Evolutionary conservation across 2,329 filamentous ascomycete species (phyloP), one percentile per base, ranked within the genome.

Genomic region (Lasiodiplodia citricola): DNA sequence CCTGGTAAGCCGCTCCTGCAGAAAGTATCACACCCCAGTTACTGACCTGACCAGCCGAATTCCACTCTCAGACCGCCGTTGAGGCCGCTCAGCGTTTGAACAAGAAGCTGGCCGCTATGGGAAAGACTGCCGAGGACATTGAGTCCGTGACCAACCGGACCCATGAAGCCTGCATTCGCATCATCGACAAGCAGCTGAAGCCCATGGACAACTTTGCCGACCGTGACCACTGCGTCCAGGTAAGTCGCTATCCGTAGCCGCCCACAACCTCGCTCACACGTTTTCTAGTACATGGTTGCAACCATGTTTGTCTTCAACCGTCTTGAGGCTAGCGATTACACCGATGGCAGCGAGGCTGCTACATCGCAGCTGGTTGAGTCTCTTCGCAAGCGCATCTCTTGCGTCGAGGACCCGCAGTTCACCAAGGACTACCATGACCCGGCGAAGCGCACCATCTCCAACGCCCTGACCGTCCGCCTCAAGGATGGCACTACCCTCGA

Each of bases 131-230:
- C 68, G 92, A 91, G 74, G 95, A 99, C 81, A 81, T 99, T 85
- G 95, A 97, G 85, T 87, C 88, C 71, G 89, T 99, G 77, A 94
- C 91, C 75, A 97, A 95, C 89, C 91, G 96, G 76, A 99, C 96
- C 10, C 96, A 99, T 85, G 96, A 99, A 84, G 96, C 96, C 69
- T 98, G 96, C 85, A 89, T 99, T 79, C 94, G 96, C 77, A 99
- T 99, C 84, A 99, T 99, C 77, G 96, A 99, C 88, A 99, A 99
- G 88, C 96, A 99, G 85, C 96, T 97, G 88, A 98, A 97, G 88
- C 91, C 94, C 75, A 97, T 99, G 93, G 94, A 97, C 87, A 99
- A 99, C 90, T 99, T 98, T 79, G 96, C 96, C 78, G 96, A 99
- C 84, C 94, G 96, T 78, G 96, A 99, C 83, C 96, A 99, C 88